Base-by-base conservation (phyloP, 192 early-diverging fungal species). In the Podochytrium sp. region DNA sequence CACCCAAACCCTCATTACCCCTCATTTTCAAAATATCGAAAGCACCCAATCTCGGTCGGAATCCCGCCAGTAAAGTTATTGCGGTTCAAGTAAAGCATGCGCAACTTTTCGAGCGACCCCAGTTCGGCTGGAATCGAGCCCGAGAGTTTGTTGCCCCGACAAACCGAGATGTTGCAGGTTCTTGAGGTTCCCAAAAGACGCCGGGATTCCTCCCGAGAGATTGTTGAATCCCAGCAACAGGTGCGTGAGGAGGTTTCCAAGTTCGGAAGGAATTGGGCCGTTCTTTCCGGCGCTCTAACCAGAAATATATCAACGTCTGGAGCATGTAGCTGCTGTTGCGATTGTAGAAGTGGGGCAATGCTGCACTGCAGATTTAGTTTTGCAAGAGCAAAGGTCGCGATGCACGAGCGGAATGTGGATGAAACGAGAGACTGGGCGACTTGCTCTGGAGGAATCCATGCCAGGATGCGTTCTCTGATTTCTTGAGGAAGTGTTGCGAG, bases 51-150 rank as follows among this genome's bases (percentile, higher is more conserved):
- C 37, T 12, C 27, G 32, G 27, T 35, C 1, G 61, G 61, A 32
- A 63, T 38, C 29, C 10, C 33, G 1, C 61, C 61, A 38, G 32
- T 38, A 18, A 63, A 29, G 7, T 32, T 1, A 38, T 63, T 63
- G 33, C 20, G 0, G 38, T 41, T 38, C 14, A 20, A 14, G 7
- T 37, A 7, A 18, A 63, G 27, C 16, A 37, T 27, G 18, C 61
- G 29, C 61, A 63, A 12, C 30, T 63, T 16, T 63, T 40, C 16
- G 2, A 63, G 61, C 37, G 0, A 1, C 40, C 61, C 61, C 10
- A 66, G 10, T 14, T 33, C 40, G 20, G 41, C 65, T 14, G 65
- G 65, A 42, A 66, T 50, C 30, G 6, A 6, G 16, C 65, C 65
- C 1, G 39, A 43, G 14, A 66, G 18, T 23, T 1, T 32, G 43